phyloP scores from a whole-genome alignment of 176 grass and related monocot species.

The Triticum urartu region DNA sequence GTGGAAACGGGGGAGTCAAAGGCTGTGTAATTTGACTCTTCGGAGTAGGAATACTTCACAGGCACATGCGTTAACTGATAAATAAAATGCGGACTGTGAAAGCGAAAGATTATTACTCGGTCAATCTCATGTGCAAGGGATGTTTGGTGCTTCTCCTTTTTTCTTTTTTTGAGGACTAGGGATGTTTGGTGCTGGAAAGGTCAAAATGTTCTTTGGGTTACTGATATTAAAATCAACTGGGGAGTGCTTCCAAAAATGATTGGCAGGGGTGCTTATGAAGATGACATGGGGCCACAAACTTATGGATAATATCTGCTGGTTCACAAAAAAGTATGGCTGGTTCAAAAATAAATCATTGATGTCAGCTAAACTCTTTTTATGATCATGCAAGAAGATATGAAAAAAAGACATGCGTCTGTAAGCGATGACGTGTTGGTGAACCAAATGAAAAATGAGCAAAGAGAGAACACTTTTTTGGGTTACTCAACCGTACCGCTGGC shows the following conservation, averaged over 20 bases:
- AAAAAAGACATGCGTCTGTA: background rate
- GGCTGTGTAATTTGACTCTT: background rate
- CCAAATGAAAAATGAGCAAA: background rate
- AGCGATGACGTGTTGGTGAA: background rate
- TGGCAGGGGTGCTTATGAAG: background rate
- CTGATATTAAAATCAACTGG: background rate
- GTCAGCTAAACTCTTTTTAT: background rate
- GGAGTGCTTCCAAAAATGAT: background rate
- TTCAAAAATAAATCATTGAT: too few species aligned
- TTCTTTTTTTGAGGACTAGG: too few species aligned
- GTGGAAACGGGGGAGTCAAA: background rate
- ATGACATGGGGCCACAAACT: background rate
- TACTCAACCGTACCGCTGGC: background rate
- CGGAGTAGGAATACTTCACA: background rate
- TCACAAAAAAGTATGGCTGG: too few species aligned
- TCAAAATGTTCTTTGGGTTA: background rate
- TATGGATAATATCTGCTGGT: too few species aligned
- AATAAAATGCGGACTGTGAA: background rate
- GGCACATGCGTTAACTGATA: background rate
- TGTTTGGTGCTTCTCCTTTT: background rate
- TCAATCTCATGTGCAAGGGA: background rate
- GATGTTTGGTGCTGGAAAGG: background rate
- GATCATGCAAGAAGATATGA: background rate
- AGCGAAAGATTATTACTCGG: background rate
- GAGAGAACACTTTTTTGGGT: background rate